Evolutionary conservation across 352 stramenopile genomes (phyloP), one percentile per base, ranked within the genome.

Genomic region (Saprolegnia diclina): DNA sequence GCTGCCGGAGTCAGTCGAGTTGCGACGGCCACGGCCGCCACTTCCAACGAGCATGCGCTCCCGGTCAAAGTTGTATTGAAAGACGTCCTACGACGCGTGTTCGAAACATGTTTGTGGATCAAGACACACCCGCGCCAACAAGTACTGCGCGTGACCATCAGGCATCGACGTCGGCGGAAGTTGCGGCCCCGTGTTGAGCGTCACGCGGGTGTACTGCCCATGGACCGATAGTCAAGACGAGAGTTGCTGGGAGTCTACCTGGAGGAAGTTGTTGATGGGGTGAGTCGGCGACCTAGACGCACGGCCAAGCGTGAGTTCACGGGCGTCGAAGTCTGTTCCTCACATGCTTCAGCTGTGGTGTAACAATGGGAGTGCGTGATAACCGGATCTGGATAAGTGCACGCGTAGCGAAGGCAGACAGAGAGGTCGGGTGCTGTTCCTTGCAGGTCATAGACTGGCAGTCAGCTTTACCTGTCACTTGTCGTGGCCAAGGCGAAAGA

Each of bases 21-120:
- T 42, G 6, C n/a, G 18, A 19, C 22, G 61, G 22, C 69, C 44
- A 13, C 29, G 71, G 11, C 79, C 73, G 2, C 73, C 71, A 54
- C 78, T 76, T 85, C 88, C 80, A 21, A 90, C 59, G 65, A 88
- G 88, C 55, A 84, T 79, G 48, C 79, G 80, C 59, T 90, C 82
- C 19, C 78, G 77, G 42, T 74, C 87, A 53, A 90, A 90, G 68
- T 88, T 80, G 71, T 90, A 90, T 73, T 87, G 77, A 64, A 88
- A 90, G 40, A 90, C 76, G 48, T 85, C 77, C 82, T 90, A 61
- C 32, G 48, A 38, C 11, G 46, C 26, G 10, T 35, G 40, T 59
- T 10, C 19, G 52, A 53, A 45, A 22, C 46, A 18, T 35, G 22
- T 29, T 13, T 7, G 16, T 37, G 40, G 1, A 19, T 0, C 5